Conservation (phyloP, 208 protist species). For the Phytomonas francai region DNA sequence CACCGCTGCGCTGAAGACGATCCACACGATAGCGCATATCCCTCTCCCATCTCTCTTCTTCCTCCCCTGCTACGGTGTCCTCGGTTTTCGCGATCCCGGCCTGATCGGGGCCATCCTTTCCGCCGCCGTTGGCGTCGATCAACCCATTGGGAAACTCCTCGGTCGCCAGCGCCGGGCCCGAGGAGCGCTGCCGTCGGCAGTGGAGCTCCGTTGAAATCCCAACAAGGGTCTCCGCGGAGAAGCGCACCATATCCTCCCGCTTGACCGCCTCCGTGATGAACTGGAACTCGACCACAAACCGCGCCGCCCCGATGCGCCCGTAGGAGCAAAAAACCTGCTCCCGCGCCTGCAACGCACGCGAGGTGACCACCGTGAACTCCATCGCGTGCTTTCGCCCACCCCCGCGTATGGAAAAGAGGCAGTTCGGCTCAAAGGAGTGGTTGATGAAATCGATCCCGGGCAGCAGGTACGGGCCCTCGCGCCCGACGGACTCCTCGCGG, state of each 20-base stretch:
- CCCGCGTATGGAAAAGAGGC: slow-evolving; percentile 59
- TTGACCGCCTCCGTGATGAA: slow-evolving; percentile 53
- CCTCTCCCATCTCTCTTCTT: neutral
- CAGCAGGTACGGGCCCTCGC: slow-evolving; percentile 77
- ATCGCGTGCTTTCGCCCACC: slow-evolving; percentile 69
- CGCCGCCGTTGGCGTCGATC: neutral
- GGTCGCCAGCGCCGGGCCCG: slow-evolving; percentile 19
- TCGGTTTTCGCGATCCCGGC: neutral
- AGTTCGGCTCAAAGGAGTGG: slow-evolving; percentile 59
- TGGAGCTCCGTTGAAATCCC: neutral
- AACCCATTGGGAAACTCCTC: slow-evolving; percentile 4
- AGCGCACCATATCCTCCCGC: slow-evolving; percentile 54
- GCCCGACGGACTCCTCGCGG: slow-evolving; percentile 62
- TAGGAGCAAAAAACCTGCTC: slow-evolving; percentile 81
- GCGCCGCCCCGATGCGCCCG: slow-evolving; percentile 61
- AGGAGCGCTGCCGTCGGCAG: no score
- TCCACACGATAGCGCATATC: slow-evolving; percentile 44
- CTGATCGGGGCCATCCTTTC: neutral
- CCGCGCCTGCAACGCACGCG: slow-evolving; percentile 36
- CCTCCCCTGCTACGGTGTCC: slow-evolving; percentile 3
- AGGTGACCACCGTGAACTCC: slow-evolving; percentile 59
- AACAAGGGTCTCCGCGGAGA: slow-evolving; percentile 16
- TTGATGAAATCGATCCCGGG: slow-evolving; percentile 83
- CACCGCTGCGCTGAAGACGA: slow-evolving; percentile 56
- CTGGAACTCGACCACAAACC: slow-evolving; percentile 80